A percentile compares a stretch with the other conserved stretches of the same genome.
Evolutionary conservation across 306 rosid species (phyloP).

Genomic region (Cercis canadensis): DNA sequence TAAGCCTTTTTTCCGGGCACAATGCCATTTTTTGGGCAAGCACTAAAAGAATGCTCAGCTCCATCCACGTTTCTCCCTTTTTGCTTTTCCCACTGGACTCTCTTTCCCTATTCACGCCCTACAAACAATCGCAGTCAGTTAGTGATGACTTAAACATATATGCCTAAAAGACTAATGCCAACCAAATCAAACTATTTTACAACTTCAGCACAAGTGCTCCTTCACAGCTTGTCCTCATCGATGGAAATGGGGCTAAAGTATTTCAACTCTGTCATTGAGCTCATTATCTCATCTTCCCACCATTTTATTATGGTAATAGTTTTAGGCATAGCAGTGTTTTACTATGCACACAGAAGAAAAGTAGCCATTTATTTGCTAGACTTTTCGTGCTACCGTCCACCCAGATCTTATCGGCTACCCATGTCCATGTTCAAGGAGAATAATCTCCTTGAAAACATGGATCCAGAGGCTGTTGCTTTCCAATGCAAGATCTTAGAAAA

Average conservation of each 20-base stretch:
- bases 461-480: constrained; percentile 51
- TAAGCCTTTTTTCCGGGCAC: constrained; percentile 1
- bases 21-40: constrained; percentile 35
- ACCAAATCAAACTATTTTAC: constrained; percentile 25
- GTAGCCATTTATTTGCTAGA: constrained; percentile 48
- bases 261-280: constrained; percentile 21
- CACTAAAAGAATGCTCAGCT: constrained; percentile 42
- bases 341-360: constrained; percentile 45
- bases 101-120: constrained; percentile 36
- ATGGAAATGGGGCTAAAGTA: constrained; percentile 26
- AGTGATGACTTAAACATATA: constrained; percentile 24
- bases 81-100: constrained; percentile 38
- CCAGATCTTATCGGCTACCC: constrained; percentile 45
- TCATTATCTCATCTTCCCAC: constrained; percentile 27
- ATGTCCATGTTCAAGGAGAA: constrained; percentile 53
- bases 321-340: constrained; percentile 35
- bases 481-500: constrained; percentile 60
- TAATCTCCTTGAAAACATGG: constrained; percentile 36
- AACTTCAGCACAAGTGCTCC: constrained; percentile 27
- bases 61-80: constrained; percentile 21
- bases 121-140: not conserved
- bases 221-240: constrained; percentile 16
- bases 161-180: not conserved
- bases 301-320: constrained; percentile 23
- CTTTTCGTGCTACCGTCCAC: constrained; percentile 52